A percentile compares a stretch with the other conserved stretches of the same genome.
Conservation (phyloP, 2,329 filamentous ascomycete species). For the Cercospora zeina region DNA sequence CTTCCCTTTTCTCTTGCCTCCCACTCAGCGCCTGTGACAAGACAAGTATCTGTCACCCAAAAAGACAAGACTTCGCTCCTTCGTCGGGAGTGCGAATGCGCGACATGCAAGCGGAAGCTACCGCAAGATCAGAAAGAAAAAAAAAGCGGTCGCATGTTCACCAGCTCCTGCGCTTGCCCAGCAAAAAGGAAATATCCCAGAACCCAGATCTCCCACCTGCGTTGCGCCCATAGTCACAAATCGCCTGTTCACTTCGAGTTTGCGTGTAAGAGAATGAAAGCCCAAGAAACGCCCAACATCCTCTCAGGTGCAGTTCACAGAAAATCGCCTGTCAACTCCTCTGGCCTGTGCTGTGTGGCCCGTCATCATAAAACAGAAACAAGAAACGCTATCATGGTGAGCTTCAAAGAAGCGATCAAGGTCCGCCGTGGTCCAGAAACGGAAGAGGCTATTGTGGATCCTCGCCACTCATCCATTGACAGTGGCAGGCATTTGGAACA, state of each 20-base stretch:
- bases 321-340: slow-evolving; percentile 3
- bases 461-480: slow-evolving; percentile 41
- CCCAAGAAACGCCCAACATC: slow-evolving; percentile 16
- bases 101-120: slow-evolving; percentile 5
- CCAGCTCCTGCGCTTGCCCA: slow-evolving; percentile 22
- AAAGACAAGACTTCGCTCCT: slow-evolving; percentile 13
- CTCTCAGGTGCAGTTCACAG: background rate
- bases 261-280: slow-evolving; percentile 1
- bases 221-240: slow-evolving; percentile 6
- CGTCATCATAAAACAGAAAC: slow-evolving; percentile 15
- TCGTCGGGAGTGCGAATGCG: slow-evolving; percentile 12
- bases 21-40: background rate
- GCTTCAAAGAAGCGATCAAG: background rate
- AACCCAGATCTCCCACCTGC: slow-evolving; percentile 6
- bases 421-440: background rate
- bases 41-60: background rate
- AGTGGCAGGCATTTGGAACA: slow-evolving; percentile 39
- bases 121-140: background rate
- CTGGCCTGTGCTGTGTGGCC: slow-evolving; percentile 18
- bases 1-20: background rate
- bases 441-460: slow-evolving; percentile 3
- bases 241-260: slow-evolving; percentile 17
- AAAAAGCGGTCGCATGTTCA: slow-evolving; percentile 6
- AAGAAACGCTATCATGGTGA: slow-evolving; percentile 7
- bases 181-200: background rate